Conservation (phyloP, 1,284 basidiomycete genomes). For the Porogramme epimiltina region DNA sequence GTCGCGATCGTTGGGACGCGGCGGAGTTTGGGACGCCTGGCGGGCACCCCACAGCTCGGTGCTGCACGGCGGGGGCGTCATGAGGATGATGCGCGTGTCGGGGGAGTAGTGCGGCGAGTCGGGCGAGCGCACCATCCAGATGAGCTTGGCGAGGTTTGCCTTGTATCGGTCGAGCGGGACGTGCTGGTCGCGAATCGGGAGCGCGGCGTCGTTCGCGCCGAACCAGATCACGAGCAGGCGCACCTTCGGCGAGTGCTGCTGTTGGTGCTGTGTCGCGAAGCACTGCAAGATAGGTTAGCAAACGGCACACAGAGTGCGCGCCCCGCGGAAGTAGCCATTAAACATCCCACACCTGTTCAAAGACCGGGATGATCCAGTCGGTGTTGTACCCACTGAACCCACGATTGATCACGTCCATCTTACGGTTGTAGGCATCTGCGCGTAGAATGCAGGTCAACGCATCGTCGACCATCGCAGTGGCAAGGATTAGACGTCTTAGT, state of each 20-base stretch:
- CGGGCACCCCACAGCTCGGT: slow-evolving; percentile 54
- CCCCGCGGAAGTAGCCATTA: too few relatives aligned
- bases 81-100: slow-evolving; percentile 74
- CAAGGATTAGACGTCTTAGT: too few relatives aligned
- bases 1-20: slow-evolving; percentile 55
- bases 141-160: slow-evolving; percentile 64
- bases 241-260: slow-evolving; percentile 57
- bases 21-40: slow-evolving; percentile 46
- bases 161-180: slow-evolving; percentile 72
- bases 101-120: slow-evolving; percentile 71
- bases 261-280: slow-evolving; percentile 55
- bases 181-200: slow-evolving; percentile 53
- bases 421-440: slow-evolving; percentile 74
- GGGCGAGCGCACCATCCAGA: slow-evolving; percentile 62
- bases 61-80: slow-evolving; percentile 86
- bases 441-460: too few relatives aligned
- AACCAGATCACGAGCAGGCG: slow-evolving; percentile 85
- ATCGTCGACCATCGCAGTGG: neutral
- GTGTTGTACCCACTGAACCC: slow-evolving; percentile 84
- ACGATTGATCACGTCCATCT: slow-evolving; percentile 82
- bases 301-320: too few relatives aligned
- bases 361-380: slow-evolving; percentile 78
- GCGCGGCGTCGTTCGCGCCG: slow-evolving; percentile 75
- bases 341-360: slow-evolving; percentile 61
- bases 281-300: slow-evolving; percentile 38